A percentile compares a stretch with the other conserved stretches of the same genome.
Evolutionary conservation across 192 early-diverging fungal species (phyloP).

Genomic region (Linnemannia zychae): DNA sequence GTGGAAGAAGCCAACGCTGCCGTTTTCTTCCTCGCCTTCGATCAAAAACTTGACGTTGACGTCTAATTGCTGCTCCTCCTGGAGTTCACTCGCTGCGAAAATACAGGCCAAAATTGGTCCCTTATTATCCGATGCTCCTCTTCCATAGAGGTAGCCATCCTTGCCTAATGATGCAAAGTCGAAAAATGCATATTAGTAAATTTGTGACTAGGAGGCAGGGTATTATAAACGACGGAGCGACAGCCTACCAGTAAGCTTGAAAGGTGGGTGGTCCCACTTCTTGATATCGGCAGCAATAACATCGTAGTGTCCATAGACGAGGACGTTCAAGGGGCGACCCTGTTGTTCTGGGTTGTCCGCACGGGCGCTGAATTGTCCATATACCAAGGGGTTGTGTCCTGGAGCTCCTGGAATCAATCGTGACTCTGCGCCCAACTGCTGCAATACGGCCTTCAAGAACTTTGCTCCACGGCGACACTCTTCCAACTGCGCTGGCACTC

Average conservation of each 20-base stretch:
- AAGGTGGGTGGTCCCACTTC: constrained; percentile 76
- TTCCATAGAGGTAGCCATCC: constrained; percentile 82
- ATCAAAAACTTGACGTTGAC: constrained; percentile 81
- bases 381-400: constrained; percentile 78
- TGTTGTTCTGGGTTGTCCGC: constrained; percentile 14
- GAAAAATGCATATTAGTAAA: not conserved
- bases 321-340: constrained; percentile 53
- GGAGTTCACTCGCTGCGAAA: constrained; percentile 78
- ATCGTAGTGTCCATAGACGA: constrained; percentile 88
- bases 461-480: constrained; percentile 81
- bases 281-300: constrained; percentile 80
- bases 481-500: constrained; percentile 73
- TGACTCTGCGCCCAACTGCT: constrained; percentile 76
- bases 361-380: constrained; percentile 59
- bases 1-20: constrained; percentile 76
- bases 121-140: constrained; percentile 88
- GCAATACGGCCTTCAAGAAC: constrained; percentile 76
- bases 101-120: constrained; percentile 81
- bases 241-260: constrained; percentile 66
- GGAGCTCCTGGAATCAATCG: constrained; percentile 70
- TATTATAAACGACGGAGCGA: not conserved
- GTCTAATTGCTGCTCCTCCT: constrained; percentile 66
- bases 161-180: constrained; percentile 43
- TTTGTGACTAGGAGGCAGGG: not conserved
- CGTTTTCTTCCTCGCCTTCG: constrained; percentile 86